Evolutionary conservation across 495 filamentous ascomycete genomes (phyloP).

Genomic region (Xylaria cubensis): DNA sequence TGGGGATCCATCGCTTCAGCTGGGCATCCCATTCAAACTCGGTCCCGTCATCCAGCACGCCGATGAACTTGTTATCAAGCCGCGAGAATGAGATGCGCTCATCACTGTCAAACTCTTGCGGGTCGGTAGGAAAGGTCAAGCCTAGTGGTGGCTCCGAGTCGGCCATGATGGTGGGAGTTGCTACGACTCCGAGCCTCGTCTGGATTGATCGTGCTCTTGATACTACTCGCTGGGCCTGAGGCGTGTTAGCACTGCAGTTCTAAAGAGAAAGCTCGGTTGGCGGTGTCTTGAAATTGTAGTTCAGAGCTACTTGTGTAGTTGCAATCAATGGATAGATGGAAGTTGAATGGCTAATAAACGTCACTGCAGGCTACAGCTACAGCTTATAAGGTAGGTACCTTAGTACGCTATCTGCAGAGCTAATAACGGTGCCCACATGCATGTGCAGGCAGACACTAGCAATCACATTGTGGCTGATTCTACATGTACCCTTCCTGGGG

Average conservation of each 20-base stretch:
- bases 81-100: conserved; percentile 86
- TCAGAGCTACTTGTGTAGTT: background rate
- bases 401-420: too few species aligned
- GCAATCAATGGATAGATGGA: background rate
- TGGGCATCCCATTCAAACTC: conserved; percentile 82
- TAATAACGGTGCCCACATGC: too few species aligned
- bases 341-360: background rate
- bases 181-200: background rate
- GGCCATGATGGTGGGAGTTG: conserved; percentile 28
- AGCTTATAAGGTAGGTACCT: background rate
- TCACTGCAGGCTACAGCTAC: background rate
- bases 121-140: conserved; percentile 71
- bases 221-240: background rate
- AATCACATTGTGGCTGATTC: too few species aligned
- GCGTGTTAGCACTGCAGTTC: background rate
- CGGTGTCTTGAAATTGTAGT: background rate
- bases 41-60: conserved; percentile 82
- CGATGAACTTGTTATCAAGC: conserved; percentile 77
- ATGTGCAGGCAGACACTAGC: too few species aligned
- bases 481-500: too few species aligned
- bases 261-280: background rate
- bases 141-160: conserved; percentile 32
- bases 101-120: conserved; percentile 79
- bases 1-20: conserved; percentile 79
- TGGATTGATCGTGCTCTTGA: background rate